phyloP scores from a whole-genome alignment of 495 filamentous ascomycete species.

The Trichoderma reesei region DNA sequence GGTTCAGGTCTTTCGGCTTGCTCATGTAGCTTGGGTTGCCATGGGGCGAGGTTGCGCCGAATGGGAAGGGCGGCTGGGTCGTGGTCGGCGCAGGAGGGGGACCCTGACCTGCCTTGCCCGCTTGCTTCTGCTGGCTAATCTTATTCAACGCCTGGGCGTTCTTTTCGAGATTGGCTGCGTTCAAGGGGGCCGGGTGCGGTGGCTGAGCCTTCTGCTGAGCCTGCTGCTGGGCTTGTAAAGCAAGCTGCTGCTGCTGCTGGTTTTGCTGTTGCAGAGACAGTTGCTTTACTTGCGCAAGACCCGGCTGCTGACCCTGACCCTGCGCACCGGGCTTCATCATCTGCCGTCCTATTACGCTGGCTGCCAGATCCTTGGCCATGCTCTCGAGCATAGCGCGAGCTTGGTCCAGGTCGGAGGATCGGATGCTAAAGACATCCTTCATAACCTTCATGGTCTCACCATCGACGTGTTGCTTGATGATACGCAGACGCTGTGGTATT shows the following conservation, averaged over 20 bases:
- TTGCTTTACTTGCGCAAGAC: background rate
- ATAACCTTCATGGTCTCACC: conserved; percentile 37
- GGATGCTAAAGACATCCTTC: conserved; percentile 49
- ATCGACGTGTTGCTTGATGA: conserved; percentile 51
- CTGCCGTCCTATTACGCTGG: conserved; percentile 11
- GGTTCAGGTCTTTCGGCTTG: conserved; percentile 37
- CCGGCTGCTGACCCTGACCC: background rate
- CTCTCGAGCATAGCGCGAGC: conserved; percentile 35
- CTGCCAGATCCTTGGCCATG: conserved; percentile 25
- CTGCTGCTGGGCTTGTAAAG: conserved; percentile 5
- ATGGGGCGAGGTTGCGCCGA: conserved; percentile 61
- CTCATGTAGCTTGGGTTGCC: conserved; percentile 51
- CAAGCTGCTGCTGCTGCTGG: conserved; percentile 21
- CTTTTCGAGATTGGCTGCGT: conserved; percentile 58
- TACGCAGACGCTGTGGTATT: conserved; percentile 38
- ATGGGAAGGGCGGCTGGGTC: conserved; percentile 53
- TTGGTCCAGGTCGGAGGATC: conserved; percentile 43
- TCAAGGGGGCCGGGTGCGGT: conserved; percentile 43
- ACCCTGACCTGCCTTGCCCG: conserved; percentile 32
- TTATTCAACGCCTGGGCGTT: conserved; percentile 46
- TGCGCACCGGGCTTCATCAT: conserved; percentile 16
- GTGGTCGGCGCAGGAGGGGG: conserved; percentile 56
- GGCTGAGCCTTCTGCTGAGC: conserved; percentile 18
- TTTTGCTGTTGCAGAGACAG: conserved; percentile 11
- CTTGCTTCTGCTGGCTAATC: conserved; percentile 33